These are phyloP conservation scores for Cyberlindnera samutprakarnensis DNA, from an alignment of 805 yeast species.

Conservation along the genomic window DNA sequence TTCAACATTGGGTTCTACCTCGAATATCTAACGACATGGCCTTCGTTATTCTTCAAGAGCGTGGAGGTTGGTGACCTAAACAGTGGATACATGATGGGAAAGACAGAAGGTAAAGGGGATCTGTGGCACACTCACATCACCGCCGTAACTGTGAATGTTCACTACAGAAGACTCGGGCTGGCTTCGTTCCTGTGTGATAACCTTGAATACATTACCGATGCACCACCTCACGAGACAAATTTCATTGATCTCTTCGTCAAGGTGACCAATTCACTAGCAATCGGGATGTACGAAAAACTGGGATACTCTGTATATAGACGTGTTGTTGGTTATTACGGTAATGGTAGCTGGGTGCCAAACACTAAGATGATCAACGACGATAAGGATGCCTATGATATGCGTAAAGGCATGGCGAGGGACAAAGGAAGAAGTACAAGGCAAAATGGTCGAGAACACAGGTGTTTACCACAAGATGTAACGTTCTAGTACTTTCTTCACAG, in stretches of 20 bases:
- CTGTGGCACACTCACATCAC: conserved; percentile 98
- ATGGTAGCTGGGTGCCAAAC: conserved; percentile 29
- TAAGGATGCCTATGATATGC: conserved; percentile 85
- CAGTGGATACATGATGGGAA: conserved; percentile 89
- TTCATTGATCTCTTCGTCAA: conserved; percentile 90
- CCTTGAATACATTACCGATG: conserved; percentile 65
- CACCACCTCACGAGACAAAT: conserved; percentile 71
- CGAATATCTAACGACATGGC: conserved; percentile 82
- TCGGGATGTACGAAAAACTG: conserved; percentile 73
- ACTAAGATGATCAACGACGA: conserved; percentile 49
- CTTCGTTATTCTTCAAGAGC: conserved; percentile 79
- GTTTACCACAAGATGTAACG: conserved; percentile 58
- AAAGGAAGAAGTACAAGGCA: conserved; percentile 41
- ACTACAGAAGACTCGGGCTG: conserved; percentile 76
- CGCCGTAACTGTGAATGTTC: conserved; percentile 84
- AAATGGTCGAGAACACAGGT: conserved; percentile 54
- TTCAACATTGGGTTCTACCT: conserved; percentile 78
- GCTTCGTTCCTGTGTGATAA: conserved; percentile 75
- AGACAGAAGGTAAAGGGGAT: conserved; percentile 76
- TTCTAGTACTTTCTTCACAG: conserved; percentile 43
- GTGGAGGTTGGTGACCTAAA: conserved; percentile 32
- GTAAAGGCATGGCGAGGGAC: conserved; percentile 58
- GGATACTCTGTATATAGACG: conserved; percentile 83
- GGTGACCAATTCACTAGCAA: conserved; percentile 74
- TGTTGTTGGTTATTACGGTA: conserved; percentile 83